These are phyloP conservation scores for Apiosordaria backusii DNA, from an alignment of 495 filamentous ascomycete genomes.

Conservation along the genomic window DNA sequence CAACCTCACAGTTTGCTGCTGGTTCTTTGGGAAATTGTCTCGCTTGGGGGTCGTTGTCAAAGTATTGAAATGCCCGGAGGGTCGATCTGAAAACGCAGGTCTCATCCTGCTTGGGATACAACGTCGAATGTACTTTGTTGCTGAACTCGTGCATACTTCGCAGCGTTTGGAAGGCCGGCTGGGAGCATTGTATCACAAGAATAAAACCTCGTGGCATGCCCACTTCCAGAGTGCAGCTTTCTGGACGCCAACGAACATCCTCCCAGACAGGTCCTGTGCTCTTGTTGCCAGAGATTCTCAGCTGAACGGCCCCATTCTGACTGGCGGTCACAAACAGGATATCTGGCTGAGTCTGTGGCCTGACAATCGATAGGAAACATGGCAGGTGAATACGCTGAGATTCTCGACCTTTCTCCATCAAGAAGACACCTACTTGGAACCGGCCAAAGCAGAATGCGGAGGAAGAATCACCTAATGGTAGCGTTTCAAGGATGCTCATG, in stretches of 20 bases:
- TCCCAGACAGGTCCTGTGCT: conserved; percentile 71
- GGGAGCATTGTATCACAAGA: conserved; percentile 62
- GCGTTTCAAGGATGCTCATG: conserved; percentile 57
- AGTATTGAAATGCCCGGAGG: conserved; percentile 68
- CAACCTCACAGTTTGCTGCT: conserved; percentile 62
- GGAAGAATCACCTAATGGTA: conserved; percentile 69
- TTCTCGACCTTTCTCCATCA: conserved; percentile 65
- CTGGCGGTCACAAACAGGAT: conserved; percentile 67
- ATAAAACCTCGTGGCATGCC: conserved; percentile 66
- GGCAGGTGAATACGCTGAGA: conserved; percentile 62
- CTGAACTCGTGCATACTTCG: conserved; percentile 82
- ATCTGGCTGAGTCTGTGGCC: conserved; percentile 62
- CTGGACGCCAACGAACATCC: conserved; percentile 70
- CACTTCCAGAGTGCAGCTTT: conserved; percentile 57
- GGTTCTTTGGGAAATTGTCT: conserved; percentile 69
- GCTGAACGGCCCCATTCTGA: conserved; percentile 69
- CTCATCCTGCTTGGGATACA: conserved; percentile 65
- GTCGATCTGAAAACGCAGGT: conserved; percentile 59
- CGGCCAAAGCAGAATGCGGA: conserved; percentile 69
- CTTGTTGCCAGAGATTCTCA: conserved; percentile 67
- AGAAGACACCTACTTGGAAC: conserved; percentile 63
- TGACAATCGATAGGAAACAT: conserved; percentile 67
- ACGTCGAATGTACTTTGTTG: conserved; percentile 62
- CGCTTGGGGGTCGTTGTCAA: conserved; percentile 61
- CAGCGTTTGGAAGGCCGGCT: conserved; percentile 68